phyloP scores from a whole-genome alignment of 176 grass and related monocot genomes.

The Saccharum officinarum region DNA sequence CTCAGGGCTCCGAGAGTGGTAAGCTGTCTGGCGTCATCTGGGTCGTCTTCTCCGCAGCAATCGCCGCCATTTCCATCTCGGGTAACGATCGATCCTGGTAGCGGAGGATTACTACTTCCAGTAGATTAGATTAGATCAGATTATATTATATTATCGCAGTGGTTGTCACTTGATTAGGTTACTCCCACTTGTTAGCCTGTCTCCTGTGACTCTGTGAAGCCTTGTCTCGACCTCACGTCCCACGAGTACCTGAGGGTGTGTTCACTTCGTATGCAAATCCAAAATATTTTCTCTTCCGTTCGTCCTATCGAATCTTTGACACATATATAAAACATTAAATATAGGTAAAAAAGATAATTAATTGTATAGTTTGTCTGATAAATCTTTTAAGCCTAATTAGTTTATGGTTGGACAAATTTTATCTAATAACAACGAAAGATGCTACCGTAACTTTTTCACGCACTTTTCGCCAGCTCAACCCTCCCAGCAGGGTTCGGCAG shows the following conservation, averaged over 20 bases:
- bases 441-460: too few relatives aligned
- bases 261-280: too few relatives aligned
- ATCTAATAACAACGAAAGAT: too few relatives aligned
- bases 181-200: neutral
- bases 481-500: neutral
- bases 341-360: too few relatives aligned
- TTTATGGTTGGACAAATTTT: too few relatives aligned
- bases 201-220: neutral
- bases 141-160: neutral
- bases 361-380: too few relatives aligned
- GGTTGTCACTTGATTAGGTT: neutral
- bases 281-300: too few relatives aligned
- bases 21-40: conserved; percentile 30
- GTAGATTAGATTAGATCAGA: neutral
- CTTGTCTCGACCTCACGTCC: neutral
- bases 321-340: too few relatives aligned
- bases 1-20: conserved; percentile 6
- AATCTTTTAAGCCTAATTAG: too few relatives aligned
- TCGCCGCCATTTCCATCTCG: conserved; percentile 24
- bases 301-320: too few relatives aligned
- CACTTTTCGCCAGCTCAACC: too few relatives aligned
- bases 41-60: conserved; percentile 12
- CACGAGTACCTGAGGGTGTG: neutral
- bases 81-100: neutral
- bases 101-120: neutral